These are phyloP conservation scores for Sugiyamaella neomexicana DNA, from an alignment of 1,139 yeast species.

Conservation along the genomic window DNA sequence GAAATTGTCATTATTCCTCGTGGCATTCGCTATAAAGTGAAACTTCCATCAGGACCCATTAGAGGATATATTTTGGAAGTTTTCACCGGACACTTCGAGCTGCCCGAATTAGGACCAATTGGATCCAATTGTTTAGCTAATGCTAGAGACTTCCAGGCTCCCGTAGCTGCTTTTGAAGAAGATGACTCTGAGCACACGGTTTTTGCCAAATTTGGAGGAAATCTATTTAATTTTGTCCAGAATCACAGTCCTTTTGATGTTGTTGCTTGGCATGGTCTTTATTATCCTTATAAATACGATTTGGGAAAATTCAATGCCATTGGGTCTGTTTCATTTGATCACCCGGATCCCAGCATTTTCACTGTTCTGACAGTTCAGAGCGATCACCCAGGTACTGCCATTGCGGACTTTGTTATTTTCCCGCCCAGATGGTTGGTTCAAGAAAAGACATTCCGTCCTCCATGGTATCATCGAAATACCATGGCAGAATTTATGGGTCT, in stretches of 20 bases:
- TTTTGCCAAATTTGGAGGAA: conserved; percentile 32
- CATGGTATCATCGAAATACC: conserved; percentile 38
- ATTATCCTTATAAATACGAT: conserved; percentile 39
- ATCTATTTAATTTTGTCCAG: conserved; percentile 29
- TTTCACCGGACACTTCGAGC: conserved; percentile 34
- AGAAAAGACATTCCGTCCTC: conserved; percentile 38
- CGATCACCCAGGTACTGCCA: conserved; percentile 34
- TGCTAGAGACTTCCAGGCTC: conserved; percentile 36
- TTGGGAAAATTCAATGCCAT: conserved; percentile 34
- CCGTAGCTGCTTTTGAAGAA: conserved; percentile 31
- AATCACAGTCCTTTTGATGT: conserved; percentile 37
- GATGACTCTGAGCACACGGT: conserved; percentile 25
- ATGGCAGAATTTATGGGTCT: conserved; percentile 40
- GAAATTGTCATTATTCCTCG: conserved; percentile 38
- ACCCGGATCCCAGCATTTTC: conserved; percentile 37
- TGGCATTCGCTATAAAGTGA: conserved; percentile 34
- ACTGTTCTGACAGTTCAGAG: conserved; percentile 37
- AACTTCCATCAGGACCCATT: conserved; percentile 23
- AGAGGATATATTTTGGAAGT: conserved; percentile 37
- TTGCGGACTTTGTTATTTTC: conserved; percentile 39
- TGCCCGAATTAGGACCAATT: conserved; percentile 39
- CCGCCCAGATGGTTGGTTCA: conserved; percentile 39
- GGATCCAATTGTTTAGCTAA: conserved; percentile 39
- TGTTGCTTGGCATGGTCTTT: conserved; percentile 39
- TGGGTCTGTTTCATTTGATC: conserved; percentile 37